A percentile compares a stretch with the other conserved stretches of the same genome.
Evolutionary conservation across 768 basidiomycete species (phyloP).

Genomic region (Pleurotus ostreatus): DNA sequence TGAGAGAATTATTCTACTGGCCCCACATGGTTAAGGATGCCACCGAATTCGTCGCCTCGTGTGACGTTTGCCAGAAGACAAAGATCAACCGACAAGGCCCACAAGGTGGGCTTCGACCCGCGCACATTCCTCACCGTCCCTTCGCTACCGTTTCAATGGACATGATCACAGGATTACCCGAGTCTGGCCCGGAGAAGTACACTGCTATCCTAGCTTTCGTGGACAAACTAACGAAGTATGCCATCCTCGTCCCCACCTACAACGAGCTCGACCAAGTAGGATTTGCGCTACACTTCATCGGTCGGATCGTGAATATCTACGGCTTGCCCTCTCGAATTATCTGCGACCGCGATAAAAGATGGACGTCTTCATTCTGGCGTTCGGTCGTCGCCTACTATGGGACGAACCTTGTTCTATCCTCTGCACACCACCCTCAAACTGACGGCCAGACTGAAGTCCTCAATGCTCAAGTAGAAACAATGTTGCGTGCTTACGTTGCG

Average conservation of each 20-base stretch:
- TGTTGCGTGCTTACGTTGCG: constrained; percentile 23
- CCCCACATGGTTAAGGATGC: constrained; percentile 11
- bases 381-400: constrained; percentile 15
- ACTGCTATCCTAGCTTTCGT: constrained; percentile 19
- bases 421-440: constrained; percentile 32
- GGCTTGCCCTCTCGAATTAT: constrained; percentile 19
- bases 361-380: constrained; percentile 23
- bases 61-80: constrained; percentile 21
- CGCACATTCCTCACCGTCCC: constrained; percentile 17
- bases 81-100: constrained; percentile 12
- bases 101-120: constrained; percentile 15
- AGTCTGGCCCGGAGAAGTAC: constrained; percentile 11
- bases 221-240: constrained; percentile 20
- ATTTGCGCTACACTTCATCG: constrained; percentile 17
- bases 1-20: constrained; percentile 12
- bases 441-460: constrained; percentile 30
- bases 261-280: constrained; percentile 12
- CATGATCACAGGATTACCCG: constrained; percentile 18
- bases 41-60: constrained; percentile 8
- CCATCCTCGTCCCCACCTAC: constrained; percentile 14
- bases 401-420: constrained; percentile 18
- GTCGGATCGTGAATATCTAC: constrained; percentile 15
- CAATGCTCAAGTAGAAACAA: constrained; percentile 23
- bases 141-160: constrained; percentile 17
- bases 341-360: constrained; percentile 1